These are phyloP conservation scores for Zygosaccharomyces pseudobailii DNA, from an alignment of 1,139 yeast genomes.

Conservation along the genomic window DNA sequence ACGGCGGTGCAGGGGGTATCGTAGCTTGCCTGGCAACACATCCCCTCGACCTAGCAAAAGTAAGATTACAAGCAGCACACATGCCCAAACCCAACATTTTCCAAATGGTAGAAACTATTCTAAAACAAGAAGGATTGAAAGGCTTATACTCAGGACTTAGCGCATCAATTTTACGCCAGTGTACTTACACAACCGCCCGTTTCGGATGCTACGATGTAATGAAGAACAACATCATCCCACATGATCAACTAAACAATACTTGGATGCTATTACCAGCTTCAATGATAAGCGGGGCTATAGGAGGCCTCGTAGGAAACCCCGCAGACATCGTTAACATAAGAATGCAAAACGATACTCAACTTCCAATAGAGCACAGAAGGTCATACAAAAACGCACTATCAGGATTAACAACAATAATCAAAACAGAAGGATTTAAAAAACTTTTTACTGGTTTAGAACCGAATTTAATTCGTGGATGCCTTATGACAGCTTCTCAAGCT, in stretches of 20 bases:
- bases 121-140: conserved; percentile 58
- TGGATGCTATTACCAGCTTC: conserved; percentile 61
- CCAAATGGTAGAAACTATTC: conserved; percentile 51
- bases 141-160: conserved; percentile 76
- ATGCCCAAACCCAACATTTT: conserved; percentile 57
- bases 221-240: conserved; percentile 50
- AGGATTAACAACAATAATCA: conserved; percentile 58
- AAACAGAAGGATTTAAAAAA: conserved; percentile 56
- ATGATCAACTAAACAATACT: conserved; percentile 31
- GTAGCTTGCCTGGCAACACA: conserved; percentile 63
- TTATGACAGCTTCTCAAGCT: conserved; percentile 90
- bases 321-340: conserved; percentile 84
- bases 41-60: conserved; percentile 80
- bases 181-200: conserved; percentile 80
- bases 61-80: conserved; percentile 66
- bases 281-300: conserved; percentile 77
- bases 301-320: conserved; percentile 85
- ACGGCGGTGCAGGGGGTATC: conserved; percentile 65
- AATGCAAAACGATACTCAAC: conserved; percentile 82
- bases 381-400: conserved; percentile 76
- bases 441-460: conserved; percentile 74
- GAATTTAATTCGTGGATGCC: conserved; percentile 71
- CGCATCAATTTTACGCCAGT: conserved; percentile 80
- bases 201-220: conserved; percentile 78
- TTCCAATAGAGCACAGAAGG: conserved; percentile 58